A percentile compares a stretch with the other conserved stretches of the same genome.
Conservation (phyloP, 805 yeast species). For the Scheffersomyces stipitis region DNA sequence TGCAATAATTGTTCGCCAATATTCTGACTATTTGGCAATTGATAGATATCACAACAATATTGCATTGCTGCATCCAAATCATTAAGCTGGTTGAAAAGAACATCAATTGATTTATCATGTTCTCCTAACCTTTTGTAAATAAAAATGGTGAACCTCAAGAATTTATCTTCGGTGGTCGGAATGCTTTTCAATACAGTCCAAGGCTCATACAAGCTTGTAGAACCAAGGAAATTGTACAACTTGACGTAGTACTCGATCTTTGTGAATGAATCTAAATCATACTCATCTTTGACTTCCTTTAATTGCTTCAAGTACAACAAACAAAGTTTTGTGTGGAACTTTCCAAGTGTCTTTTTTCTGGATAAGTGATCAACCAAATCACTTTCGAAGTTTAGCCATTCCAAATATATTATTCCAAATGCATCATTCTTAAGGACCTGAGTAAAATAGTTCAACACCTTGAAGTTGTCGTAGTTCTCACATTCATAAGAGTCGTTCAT, state of each 20-base stretch:
- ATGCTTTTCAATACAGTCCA: conserved; percentile 34
- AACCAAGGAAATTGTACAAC: conserved; percentile 30
- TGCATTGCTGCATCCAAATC: conserved; percentile 58
- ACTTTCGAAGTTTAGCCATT: conserved; percentile 41
- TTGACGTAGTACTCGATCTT: conserved; percentile 26
- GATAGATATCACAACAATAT: conserved; percentile 56
- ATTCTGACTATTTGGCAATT: conserved; percentile 25
- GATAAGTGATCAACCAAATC: conserved; percentile 23
- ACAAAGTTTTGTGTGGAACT: conserved; percentile 35
- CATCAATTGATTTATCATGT: conserved; percentile 62
- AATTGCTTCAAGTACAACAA: conserved; percentile 31
- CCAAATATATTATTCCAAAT: conserved; percentile 43
- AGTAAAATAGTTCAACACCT: conserved; percentile 54
- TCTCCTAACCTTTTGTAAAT: conserved; percentile 59
- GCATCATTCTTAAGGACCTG: conserved; percentile 18
- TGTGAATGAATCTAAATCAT: conserved; percentile 10
- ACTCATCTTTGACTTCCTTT: conserved; percentile 8
- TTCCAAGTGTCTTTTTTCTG: conserved; percentile 16
- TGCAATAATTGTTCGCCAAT: conserved; percentile 49
- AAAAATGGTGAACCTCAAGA: conserved; percentile 50
- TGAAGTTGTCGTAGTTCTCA: conserved; percentile 52
- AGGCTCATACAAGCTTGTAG: conserved; percentile 34
- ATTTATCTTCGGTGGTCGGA: conserved; percentile 31
- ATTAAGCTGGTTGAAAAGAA: conserved; percentile 55
- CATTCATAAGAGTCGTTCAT: conserved; percentile 64